Percentiles rank a stretch among this genome's conserved stretches.
Conservation (phyloP, 2,329 filamentous ascomycete species). For the Colletotrichum sp. region DNA sequence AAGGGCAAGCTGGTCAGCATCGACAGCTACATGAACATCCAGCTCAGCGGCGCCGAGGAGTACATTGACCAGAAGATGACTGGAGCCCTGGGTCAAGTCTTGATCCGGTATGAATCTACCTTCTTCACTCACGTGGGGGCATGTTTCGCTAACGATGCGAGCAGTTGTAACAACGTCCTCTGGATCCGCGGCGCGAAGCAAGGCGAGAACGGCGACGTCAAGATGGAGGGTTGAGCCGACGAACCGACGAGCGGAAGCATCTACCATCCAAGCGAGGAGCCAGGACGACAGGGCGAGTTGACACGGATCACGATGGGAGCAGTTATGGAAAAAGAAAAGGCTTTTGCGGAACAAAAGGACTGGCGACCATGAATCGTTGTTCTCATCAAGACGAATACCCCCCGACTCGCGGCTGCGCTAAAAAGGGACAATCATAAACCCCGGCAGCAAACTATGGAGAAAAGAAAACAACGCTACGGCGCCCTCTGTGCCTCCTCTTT, state of each 20-base stretch:
- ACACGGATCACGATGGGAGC: neutral
- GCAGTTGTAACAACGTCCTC: constrained; percentile 94
- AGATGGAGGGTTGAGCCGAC: constrained; percentile 57
- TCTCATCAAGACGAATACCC: neutral
- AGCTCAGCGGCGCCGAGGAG: constrained; percentile 89
- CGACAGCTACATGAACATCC: constrained; percentile 99
- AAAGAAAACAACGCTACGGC: neutral
- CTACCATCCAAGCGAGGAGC: neutral
- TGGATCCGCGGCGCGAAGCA: constrained; percentile 75
- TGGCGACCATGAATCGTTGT: constrained; percentile 4
- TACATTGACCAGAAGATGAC: constrained; percentile 88
- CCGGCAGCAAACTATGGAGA: constrained; percentile 9
- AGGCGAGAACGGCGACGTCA: constrained; percentile 57
- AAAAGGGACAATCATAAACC: neutral
- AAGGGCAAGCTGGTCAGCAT: constrained; percentile 90
- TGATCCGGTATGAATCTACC: constrained; percentile 73
- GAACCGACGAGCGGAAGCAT: neutral
- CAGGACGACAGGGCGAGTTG: neutral
- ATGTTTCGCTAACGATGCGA: neutral
- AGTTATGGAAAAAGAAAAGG: neutral
- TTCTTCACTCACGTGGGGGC: neutral
- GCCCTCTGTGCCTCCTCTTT: neutral
- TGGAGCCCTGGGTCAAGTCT: constrained; percentile 84
- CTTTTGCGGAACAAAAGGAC: neutral
- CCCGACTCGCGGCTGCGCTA: neutral